Evolutionary conservation across 1,284 basidiomycete species (phyloP).

Genomic region (Papiliotrema fonsecae): DNA sequence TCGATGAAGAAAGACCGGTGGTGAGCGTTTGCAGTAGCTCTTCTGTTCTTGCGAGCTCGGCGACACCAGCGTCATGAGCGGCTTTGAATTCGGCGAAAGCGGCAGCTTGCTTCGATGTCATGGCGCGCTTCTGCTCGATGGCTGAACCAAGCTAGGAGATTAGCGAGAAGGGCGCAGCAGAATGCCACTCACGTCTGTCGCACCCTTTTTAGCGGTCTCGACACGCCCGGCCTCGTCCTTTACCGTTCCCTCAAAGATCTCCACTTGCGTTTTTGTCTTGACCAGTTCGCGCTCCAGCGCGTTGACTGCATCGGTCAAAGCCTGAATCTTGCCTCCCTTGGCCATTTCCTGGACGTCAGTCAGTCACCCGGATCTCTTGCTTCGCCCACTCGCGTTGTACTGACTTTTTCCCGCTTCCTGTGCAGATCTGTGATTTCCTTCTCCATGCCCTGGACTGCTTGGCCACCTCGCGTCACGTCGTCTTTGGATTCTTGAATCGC

Average conservation of each 20-base stretch:
- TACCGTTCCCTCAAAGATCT: slow-evolving; percentile 73
- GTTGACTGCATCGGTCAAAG: slow-evolving; percentile 71
- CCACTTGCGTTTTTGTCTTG: slow-evolving; percentile 79
- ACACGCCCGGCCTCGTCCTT: slow-evolving; percentile 73
- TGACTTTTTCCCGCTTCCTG: slow-evolving; percentile 55
- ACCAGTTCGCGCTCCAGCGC: slow-evolving; percentile 78
- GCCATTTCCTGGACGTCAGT: slow-evolving; percentile 49
- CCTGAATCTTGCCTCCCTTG: slow-evolving; percentile 74
- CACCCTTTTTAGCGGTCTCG: slow-evolving; percentile 55
- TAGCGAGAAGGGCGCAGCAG: too few relatives aligned
- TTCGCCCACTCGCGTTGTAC: background rate
- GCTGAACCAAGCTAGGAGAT: too few relatives aligned
- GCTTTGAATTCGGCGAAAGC: slow-evolving; percentile 53
- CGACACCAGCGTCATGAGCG: slow-evolving; percentile 61
- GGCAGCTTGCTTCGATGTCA: slow-evolving; percentile 53
- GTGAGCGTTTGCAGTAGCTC: slow-evolving; percentile 93
- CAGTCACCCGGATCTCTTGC: background rate
- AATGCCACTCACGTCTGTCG: slow-evolving; percentile 56
- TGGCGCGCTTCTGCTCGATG: slow-evolving; percentile 56
- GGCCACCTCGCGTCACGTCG: slow-evolving; percentile 50
- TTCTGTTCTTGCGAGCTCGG: slow-evolving; percentile 69
- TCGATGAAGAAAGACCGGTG: slow-evolving; percentile 77
- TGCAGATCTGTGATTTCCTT: slow-evolving; percentile 63
- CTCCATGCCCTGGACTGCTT: slow-evolving; percentile 53
- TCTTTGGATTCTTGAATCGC: slow-evolving; percentile 42